Evolutionary conservation across 2,329 filamentous ascomycete species (phyloP).

Genomic region (Akanthomyces uredinophilus): DNA sequence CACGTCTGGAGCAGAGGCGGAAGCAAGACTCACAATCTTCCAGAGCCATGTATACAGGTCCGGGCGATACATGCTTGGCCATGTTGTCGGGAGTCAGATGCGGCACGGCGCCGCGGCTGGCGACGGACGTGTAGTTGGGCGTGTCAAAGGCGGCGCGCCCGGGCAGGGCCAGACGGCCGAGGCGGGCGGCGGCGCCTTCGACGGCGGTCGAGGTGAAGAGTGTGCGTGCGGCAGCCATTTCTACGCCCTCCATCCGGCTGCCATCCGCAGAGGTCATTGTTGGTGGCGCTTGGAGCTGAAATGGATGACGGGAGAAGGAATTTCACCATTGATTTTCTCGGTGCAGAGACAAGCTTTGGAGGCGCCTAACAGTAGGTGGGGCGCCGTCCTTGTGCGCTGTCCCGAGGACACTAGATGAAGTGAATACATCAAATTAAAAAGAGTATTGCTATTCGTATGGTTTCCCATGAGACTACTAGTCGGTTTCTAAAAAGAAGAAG

Average conservation of each 20-base stretch:
- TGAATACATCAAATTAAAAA: too few species aligned
- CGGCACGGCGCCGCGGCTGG: conserved; percentile 78
- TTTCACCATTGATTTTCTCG: conserved; percentile 2
- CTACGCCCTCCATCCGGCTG: conserved; percentile 15
- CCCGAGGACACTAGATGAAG: too few species aligned
- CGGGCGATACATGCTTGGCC: conserved; percentile 56
- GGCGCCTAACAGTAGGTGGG: neutral
- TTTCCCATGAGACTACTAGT: too few species aligned
- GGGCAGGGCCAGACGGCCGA: conserved; percentile 61
- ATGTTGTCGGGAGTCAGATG: conserved; percentile 87
- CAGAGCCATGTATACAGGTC: conserved; percentile 71
- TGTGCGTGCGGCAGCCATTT: conserved; percentile 22
- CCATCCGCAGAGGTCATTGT: conserved; percentile 5
- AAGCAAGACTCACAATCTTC: conserved; percentile 81
- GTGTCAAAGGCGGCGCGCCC: conserved; percentile 67
- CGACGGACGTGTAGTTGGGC: conserved; percentile 73
- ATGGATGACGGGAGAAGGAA: neutral
- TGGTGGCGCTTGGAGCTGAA: neutral
- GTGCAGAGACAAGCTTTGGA: neutral
- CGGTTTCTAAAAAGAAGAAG: too few species aligned
- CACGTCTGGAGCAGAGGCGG: too few species aligned
- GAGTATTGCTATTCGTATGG: too few species aligned
- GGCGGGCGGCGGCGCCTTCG: conserved; percentile 48
- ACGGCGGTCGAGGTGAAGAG: conserved; percentile 39
- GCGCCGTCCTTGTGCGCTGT: neutral